These are phyloP conservation scores for Microbotryomycetes sp. DNA, from an alignment of 1,284 basidiomycete genomes.

Conservation along the genomic window DNA sequence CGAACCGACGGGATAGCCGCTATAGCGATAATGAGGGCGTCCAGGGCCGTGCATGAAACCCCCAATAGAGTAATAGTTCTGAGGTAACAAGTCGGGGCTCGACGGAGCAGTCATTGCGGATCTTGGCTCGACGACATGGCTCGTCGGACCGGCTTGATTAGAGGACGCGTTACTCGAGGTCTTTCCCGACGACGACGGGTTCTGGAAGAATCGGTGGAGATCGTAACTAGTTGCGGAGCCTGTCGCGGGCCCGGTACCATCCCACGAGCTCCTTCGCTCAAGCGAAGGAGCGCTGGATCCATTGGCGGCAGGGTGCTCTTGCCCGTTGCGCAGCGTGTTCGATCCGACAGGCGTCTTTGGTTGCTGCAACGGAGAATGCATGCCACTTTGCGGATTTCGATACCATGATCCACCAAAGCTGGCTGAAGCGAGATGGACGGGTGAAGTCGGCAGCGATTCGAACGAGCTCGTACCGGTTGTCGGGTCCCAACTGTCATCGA, in stretches of 20 bases:
- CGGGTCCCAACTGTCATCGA: background rate
- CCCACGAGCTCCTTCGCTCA: constrained; percentile 6
- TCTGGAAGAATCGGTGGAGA: constrained; percentile 32
- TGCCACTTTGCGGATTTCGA: too few relatives aligned
- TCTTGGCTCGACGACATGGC: background rate
- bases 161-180: constrained; percentile 8
- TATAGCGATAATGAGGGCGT: background rate
- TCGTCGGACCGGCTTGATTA: background rate
- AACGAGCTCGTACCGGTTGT: background rate
- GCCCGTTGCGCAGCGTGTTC: background rate
- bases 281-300: background rate
- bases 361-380: background rate
- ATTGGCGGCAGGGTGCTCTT: background rate
- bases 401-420: background rate
- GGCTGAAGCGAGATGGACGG: background rate
- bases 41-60: background rate
- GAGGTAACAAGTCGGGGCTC: constrained; percentile 22
- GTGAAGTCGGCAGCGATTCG: background rate
- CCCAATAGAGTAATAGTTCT: constrained; percentile 7
- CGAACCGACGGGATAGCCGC: background rate
- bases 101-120: constrained; percentile 21
- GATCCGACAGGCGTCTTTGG: background rate
- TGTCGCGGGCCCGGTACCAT: background rate
- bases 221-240: constrained; percentile 11
- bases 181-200: constrained; percentile 16